Evolutionary conservation across 1,139 yeast genomes (phyloP).

Genomic region (Eremothecium gossypii): DNA sequence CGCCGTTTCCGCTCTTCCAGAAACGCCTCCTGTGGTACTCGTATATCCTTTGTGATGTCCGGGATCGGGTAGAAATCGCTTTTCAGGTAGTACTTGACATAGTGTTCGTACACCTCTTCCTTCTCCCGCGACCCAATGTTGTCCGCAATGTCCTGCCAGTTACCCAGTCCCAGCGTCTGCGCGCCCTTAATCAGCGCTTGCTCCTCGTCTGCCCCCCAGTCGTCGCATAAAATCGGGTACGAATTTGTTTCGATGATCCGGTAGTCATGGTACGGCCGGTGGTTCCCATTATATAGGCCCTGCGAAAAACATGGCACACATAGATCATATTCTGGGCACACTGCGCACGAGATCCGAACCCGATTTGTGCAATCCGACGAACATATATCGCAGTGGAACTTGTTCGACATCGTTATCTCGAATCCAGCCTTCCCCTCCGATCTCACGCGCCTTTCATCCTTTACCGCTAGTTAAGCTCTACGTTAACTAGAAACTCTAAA

Average conservation of each 20-base stretch:
- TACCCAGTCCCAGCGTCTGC: slow-evolving; percentile 84
- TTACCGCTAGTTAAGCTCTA: no score
- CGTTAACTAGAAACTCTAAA: no score
- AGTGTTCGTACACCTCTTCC: slow-evolving; percentile 85
- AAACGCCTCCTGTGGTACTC: slow-evolving; percentile 60
- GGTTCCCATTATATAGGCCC: slow-evolving; percentile 73
- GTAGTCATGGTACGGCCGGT: slow-evolving; percentile 92
- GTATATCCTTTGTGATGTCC: slow-evolving; percentile 62
- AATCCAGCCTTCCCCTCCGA: background rate
- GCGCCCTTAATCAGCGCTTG: slow-evolving; percentile 80
- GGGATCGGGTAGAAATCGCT: slow-evolving; percentile 73
- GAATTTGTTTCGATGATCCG: slow-evolving; percentile 89
- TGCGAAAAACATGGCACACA: slow-evolving; percentile 95
- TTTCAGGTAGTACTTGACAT: slow-evolving; percentile 58
- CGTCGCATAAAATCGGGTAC: slow-evolving; percentile 79
- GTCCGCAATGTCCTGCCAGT: slow-evolving; percentile 95
- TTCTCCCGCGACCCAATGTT: slow-evolving; percentile 87
- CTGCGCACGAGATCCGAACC: slow-evolving; percentile 84
- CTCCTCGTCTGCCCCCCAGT: slow-evolving; percentile 99
- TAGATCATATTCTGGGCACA: slow-evolving; percentile 84
- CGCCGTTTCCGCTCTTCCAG: slow-evolving; percentile 59
- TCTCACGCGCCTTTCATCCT: no score
- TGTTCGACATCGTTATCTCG: slow-evolving; percentile 28
- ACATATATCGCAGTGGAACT: slow-evolving; percentile 91
- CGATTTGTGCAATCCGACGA: slow-evolving; percentile 90